Evolutionary conservation across 163 green algal genomes (phyloP), one percentile per base, ranked within the genome.

Genomic region (Prototheca wickerhamii): DNA sequence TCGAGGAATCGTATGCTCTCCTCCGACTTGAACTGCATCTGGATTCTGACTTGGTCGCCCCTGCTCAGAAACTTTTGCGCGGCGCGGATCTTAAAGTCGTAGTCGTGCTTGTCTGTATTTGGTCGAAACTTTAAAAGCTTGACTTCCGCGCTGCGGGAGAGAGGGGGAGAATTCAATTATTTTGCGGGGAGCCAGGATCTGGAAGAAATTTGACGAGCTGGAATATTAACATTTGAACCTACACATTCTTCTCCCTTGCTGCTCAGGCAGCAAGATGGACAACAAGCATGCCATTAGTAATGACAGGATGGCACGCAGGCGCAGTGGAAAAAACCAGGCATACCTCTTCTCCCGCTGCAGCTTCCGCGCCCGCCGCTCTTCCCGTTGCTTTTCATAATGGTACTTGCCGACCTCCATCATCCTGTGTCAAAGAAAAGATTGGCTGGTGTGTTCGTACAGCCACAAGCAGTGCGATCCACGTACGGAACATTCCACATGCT

Each of bases 121-220:
- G 89, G 90, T 20, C 88, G 77, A 68, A 97, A 73, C 63, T 91
- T 91, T 40, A 96, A 73, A 78, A 96, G 90, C 73, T 97, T 97
- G 43, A 85, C 72, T 25, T 97, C 89, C 29, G 86, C 67, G 28
- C 86, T 90, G 78, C 58, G 37, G 21, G 3, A 25, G 25, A 30
- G 26, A 7, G 28, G 23, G 42, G 51, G 57, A 49, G 4, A n/a
- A 34, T 33, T 23, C n/a, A 10, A 6, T 23, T 32, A 7, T 57
- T 57, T 28, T 57, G 25, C 49, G 12, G 23, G 23, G 23, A 3
- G 23, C 8, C 17, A 25, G 49, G 37, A n/a, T n/a, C n/a, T n/a
- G n/a, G n/a, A n/a, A n/a, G n/a, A n/a, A n/a, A n/a, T n/a, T n/a
- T n/a, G n/a, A n/a, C n/a, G n/a, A n/a, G n/a, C n/a, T n/a, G n/a